phyloP scores from a whole-genome alignment of 2,329 filamentous ascomycete species.

The Colletotrichum higginsianum region DNA sequence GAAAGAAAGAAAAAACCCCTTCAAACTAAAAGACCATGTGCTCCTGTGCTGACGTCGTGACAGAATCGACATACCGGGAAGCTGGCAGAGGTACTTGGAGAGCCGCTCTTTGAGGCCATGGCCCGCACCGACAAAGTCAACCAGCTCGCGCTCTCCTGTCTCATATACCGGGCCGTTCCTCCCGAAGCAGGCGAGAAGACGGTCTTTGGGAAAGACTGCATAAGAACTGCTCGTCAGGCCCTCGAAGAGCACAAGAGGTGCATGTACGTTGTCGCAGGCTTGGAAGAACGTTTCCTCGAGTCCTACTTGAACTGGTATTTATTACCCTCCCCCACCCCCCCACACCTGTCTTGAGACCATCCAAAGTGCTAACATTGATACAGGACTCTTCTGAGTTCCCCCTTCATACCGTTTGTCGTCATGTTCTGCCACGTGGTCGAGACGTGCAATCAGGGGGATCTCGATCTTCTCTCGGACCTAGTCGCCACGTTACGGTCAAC shows the following conservation, averaged over 20 bases:
- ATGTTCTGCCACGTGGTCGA: constrained; percentile 51
- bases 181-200: constrained; percentile 38
- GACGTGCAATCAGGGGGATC: constrained; percentile 58
- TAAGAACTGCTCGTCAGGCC: constrained; percentile 44
- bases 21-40: no score
- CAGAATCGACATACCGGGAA: constrained; percentile 20
- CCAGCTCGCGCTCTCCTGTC: constrained; percentile 45
- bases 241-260: constrained; percentile 44
- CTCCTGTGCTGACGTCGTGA: no score
- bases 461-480: constrained; percentile 47
- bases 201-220: constrained; percentile 45
- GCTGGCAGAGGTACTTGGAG: constrained; percentile 30
- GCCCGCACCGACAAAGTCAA: constrained; percentile 43
- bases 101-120: constrained; percentile 40
- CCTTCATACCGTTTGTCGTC: constrained; percentile 48
- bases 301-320: neutral
- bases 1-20: no score
- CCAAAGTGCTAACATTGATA: neutral
- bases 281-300: constrained; percentile 17
- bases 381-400: constrained; percentile 44
- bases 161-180: constrained; percentile 48
- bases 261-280: constrained; percentile 29
- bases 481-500: constrained; percentile 40
- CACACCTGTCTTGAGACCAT: neutral
- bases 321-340: no score